Evolutionary conservation across 1,284 basidiomycete species (phyloP).

Genomic region (Apiotrichum mycotoxinovorans): DNA sequence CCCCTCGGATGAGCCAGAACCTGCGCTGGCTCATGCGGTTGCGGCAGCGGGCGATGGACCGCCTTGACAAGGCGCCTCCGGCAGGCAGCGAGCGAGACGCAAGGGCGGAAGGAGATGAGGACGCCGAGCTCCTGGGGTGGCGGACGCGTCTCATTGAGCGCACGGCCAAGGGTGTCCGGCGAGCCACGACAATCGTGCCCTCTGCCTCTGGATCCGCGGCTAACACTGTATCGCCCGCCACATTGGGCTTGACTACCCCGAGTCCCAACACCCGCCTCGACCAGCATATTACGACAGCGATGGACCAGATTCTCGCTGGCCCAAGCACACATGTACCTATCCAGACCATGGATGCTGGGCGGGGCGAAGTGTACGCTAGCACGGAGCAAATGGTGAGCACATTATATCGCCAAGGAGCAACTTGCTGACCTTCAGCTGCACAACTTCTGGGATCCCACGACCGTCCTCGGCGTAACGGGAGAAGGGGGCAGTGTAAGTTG

Average conservation of each 20-base stretch:
- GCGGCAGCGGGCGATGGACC: slow-evolving; percentile 14
- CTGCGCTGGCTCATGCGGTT: slow-evolving; percentile 30
- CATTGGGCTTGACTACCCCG: slow-evolving; percentile 1
- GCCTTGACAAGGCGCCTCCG: slow-evolving; percentile 8
- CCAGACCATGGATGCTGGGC: neutral
- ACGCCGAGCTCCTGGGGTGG: slow-evolving; percentile 30
- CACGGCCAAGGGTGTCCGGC: slow-evolving; percentile 9
- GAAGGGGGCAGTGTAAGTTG: neutral
- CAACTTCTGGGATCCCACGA: slow-evolving; percentile 13
- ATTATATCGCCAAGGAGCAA: neutral
- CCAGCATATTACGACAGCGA: slow-evolving; percentile 1
- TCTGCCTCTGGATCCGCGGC: neutral
- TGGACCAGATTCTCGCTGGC: slow-evolving; percentile 1
- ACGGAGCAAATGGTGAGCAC: slow-evolving; percentile 7
- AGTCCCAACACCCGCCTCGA: slow-evolving; percentile 8
- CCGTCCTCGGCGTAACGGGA: slow-evolving; percentile 3
- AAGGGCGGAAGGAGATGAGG: slow-evolving; percentile 7
- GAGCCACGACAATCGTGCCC: slow-evolving; percentile 4
- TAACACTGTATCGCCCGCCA: neutral
- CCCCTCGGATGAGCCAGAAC: slow-evolving; percentile 23
- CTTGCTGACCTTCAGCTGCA: slow-evolving; percentile 4
- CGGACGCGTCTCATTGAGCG: slow-evolving; percentile 30
- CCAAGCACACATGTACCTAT: neutral
- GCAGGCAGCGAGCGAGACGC: neutral
- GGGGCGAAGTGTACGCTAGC: neutral